Conservation (phyloP, 1,284 basidiomycete genomes). For the Naganishia sp. region DNA sequence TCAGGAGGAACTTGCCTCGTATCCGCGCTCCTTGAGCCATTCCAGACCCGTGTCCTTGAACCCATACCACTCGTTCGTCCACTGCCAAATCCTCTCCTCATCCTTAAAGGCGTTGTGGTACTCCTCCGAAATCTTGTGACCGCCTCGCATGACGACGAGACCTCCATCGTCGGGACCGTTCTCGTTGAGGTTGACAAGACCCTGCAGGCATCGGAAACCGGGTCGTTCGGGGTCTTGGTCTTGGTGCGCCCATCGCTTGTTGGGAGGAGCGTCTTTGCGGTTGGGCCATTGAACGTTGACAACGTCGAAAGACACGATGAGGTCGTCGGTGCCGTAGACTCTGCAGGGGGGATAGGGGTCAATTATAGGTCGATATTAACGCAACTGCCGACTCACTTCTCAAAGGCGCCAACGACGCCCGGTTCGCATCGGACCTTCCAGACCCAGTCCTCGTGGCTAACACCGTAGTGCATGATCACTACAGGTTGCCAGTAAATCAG, state of each 20-base stretch:
- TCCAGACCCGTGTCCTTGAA: constrained; percentile 41
- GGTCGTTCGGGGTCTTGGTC: constrained; percentile 29
- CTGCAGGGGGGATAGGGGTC: neutral
- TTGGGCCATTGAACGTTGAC: constrained; percentile 21
- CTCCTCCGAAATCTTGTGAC: constrained; percentile 44
- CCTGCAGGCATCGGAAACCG: constrained; percentile 33
- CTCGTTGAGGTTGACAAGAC: constrained; percentile 42
- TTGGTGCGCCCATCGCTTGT: constrained; percentile 27
- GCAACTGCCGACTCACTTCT: constrained; percentile 25
- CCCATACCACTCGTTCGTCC: constrained; percentile 46
- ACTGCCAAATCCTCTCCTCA: constrained; percentile 30
- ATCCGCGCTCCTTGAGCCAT: constrained; percentile 46
- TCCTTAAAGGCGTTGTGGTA: constrained; percentile 31
- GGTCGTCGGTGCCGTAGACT: constrained; percentile 28
- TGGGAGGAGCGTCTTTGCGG: constrained; percentile 23
- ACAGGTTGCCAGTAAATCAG: neutral
- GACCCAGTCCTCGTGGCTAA: constrained; percentile 35
- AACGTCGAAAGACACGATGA: constrained; percentile 28
- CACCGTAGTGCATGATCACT: constrained; percentile 35
- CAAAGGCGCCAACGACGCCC: constrained; percentile 36
- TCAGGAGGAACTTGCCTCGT: constrained; percentile 17
- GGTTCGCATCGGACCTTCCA: constrained; percentile 33
- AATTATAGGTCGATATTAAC: neutral
- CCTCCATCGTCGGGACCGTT: constrained; percentile 41
- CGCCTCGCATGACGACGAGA: constrained; percentile 36